phyloP scores from a whole-genome alignment of 768 basidiomycete species.

The Cantharellus cinnabarinus region DNA sequence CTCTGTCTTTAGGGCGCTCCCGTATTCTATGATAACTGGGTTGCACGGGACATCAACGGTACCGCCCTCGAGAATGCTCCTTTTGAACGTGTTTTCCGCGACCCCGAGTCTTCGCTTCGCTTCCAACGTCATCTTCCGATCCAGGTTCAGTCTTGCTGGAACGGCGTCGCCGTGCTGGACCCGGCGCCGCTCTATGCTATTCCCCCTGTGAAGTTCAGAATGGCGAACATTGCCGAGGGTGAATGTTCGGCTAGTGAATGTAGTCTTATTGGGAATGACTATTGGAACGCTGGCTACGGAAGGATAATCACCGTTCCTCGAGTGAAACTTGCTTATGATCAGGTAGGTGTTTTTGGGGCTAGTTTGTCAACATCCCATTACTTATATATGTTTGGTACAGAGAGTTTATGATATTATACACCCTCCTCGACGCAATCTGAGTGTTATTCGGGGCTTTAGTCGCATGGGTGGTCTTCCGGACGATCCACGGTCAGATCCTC shows the following conservation, averaged over 20 bases:
- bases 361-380: not conserved
- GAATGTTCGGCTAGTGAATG: constrained; percentile 96
- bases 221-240: constrained; percentile 72
- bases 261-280: constrained; percentile 94
- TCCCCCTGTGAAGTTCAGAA: constrained; percentile 83
- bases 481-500: constrained; percentile 88
- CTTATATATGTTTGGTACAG: constrained; percentile 21
- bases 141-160: constrained; percentile 98
- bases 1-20: constrained; percentile 36
- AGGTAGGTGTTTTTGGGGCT: constrained; percentile 26
- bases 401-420: constrained; percentile 92
- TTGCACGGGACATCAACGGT: constrained; percentile 94
- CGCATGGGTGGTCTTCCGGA: constrained; percentile 94
- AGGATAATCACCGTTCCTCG: constrained; percentile 95
- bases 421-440: constrained; percentile 72
- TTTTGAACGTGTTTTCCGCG: constrained; percentile 85
- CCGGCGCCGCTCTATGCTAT: constrained; percentile 88
- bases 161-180: constrained; percentile 88
- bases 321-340: constrained; percentile 90
- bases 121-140: constrained; percentile 87
- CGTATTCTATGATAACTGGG: constrained; percentile 98
- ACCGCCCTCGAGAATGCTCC: constrained; percentile 96
- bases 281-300: constrained; percentile 91
- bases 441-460: constrained; percentile 84
- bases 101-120: constrained; percentile 47